Percentiles rank a stretch among this genome's conserved stretches.
Conservation (phyloP, 441 rosid genomes). For the Erodium trifolium region DNA sequence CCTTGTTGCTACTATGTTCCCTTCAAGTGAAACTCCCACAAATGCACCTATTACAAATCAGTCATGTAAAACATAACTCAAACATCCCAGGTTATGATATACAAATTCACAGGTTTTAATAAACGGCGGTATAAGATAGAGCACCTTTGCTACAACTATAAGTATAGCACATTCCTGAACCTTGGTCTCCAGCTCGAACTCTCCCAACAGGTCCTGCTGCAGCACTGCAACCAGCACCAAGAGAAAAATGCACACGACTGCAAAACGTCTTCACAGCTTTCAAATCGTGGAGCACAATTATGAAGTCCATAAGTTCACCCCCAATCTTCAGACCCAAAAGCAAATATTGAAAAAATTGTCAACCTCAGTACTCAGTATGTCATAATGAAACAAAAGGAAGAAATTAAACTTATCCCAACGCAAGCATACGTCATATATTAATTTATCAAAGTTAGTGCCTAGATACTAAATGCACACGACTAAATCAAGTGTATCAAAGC, state of each 20-base stretch:
- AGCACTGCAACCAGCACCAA: slow-evolving; percentile 96
- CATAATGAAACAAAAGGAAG: neutral
- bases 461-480: too few species aligned
- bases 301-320: slow-evolving; percentile 90
- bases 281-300: slow-evolving; percentile 76
- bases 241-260: slow-evolving; percentile 90
- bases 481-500: too few species aligned
- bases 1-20: slow-evolving; percentile 73
- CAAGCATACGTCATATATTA: neutral
- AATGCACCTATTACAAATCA: slow-evolving; percentile 59
- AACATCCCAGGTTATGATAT: neutral
- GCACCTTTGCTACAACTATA: slow-evolving; percentile 96
- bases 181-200: slow-evolving; percentile 91
- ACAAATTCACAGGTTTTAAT: neutral
- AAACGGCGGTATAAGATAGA: neutral
- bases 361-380: neutral
- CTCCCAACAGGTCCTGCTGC: slow-evolving; percentile 97
- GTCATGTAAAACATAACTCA: neutral
- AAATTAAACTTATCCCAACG: neutral
- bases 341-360: neutral
- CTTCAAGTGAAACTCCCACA: slow-evolving; percentile 89
- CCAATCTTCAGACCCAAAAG: slow-evolving; percentile 43
- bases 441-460: neutral
- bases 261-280: slow-evolving; percentile 93
- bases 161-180: slow-evolving; percentile 92